phyloP scores from a whole-genome alignment of 2,329 filamentous ascomycete genomes.

The Exophiala calicioides region DNA sequence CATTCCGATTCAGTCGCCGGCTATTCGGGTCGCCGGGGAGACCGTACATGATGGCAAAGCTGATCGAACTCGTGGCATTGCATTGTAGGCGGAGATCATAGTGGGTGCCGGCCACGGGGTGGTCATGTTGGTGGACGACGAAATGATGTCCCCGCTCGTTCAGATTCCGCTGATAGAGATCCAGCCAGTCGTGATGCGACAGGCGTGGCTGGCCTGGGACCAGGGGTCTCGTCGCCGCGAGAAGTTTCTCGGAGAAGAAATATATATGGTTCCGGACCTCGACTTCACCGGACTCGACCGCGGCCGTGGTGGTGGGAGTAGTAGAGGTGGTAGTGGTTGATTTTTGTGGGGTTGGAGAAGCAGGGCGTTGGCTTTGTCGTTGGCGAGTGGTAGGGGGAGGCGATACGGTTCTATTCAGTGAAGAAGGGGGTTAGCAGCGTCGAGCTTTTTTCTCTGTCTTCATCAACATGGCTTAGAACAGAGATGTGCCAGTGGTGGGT shows the following conservation, averaged over 20 bases:
- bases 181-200: conserved; percentile 44
- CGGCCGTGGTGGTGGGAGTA: conserved; percentile 36
- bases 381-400: conserved; percentile 18
- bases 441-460: conserved; percentile 12
- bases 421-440: conserved; percentile 14
- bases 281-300: conserved; percentile 55
- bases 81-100: conserved; percentile 72
- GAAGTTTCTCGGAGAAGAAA: conserved; percentile 50
- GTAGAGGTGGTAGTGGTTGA: background rate
- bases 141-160: conserved; percentile 57
- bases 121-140: conserved; percentile 72
- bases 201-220: conserved; percentile 37
- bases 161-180: conserved; percentile 52
- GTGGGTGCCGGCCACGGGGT: conserved; percentile 67
- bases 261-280: conserved; percentile 51
- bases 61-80: conserved; percentile 65
- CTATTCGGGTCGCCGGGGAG: conserved; percentile 61
- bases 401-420: conserved; percentile 22
- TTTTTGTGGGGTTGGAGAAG: conserved; percentile 2
- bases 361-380: conserved; percentile 3
- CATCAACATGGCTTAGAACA: conserved; percentile 16
- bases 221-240: conserved; percentile 32
- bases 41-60: conserved; percentile 66
- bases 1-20: conserved; percentile 57
- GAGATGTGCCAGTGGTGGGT: no score